Evolutionary conservation across 345 rosid genomes (phyloP).

Genomic region (Eucalyptus polyanthemos): DNA sequence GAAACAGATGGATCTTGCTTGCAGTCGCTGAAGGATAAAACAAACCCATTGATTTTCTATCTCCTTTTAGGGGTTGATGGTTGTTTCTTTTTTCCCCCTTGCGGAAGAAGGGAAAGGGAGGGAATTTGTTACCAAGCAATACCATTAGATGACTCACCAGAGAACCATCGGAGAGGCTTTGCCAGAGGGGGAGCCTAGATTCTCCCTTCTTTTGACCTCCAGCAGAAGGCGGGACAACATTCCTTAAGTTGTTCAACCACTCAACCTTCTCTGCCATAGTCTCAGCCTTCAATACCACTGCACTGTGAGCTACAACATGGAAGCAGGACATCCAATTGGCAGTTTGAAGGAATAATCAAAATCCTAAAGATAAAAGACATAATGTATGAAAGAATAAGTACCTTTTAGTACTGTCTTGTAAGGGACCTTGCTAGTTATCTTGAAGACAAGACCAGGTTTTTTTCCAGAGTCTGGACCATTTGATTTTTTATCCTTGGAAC

Average conservation of each 20-base stretch:
- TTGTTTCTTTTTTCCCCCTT: not conserved
- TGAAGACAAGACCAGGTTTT: conserved; percentile 62
- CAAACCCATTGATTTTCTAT: not conserved
- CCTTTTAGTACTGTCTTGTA: conserved; percentile 56
- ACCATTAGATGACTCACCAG: conserved; percentile 41
- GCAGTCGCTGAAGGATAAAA: not conserved
- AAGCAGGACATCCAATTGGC: not conserved
- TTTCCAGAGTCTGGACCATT: conserved; percentile 70
- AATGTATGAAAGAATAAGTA: not conserved
- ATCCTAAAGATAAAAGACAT: not conserved
- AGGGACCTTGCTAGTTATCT: conserved; percentile 79
- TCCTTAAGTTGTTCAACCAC: conserved; percentile 74
- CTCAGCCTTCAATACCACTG: conserved; percentile 83
- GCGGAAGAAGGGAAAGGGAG: not conserved
- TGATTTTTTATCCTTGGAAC: conserved; percentile 73
- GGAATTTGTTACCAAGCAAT: not conserved
- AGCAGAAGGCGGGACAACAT: conserved; percentile 42
- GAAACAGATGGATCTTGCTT: not conserved
- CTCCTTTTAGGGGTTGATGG: not conserved
- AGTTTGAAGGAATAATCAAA: not conserved
- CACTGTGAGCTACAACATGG: conserved; percentile 62
- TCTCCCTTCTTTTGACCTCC: conserved; percentile 49
- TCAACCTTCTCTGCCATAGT: conserved; percentile 72
- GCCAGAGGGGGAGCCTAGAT: conserved; percentile 48
- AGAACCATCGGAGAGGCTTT: conserved; percentile 92